These are phyloP conservation scores for Inonotus hispidus DNA, from an alignment of 1,284 basidiomycete genomes.

Conservation along the genomic window DNA sequence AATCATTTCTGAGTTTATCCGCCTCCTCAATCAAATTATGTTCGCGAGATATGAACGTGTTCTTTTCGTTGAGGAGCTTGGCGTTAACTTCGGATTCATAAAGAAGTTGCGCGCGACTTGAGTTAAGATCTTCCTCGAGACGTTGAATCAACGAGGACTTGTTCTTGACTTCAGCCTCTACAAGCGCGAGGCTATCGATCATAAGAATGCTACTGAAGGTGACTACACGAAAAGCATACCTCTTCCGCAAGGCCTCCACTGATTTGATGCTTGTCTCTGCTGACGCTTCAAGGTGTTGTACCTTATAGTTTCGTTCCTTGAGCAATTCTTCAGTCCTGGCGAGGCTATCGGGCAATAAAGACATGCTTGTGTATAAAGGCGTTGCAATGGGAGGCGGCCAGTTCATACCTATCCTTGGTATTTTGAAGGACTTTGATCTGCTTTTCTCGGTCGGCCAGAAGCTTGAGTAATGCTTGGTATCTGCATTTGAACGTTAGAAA, in stretches of 20 bases:
- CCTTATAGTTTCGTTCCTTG: neutral
- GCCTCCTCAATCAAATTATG: constrained; percentile 20
- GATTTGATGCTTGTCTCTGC: neutral
- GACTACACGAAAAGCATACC: neutral
- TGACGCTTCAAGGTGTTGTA: neutral
- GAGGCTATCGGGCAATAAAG: neutral
- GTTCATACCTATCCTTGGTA: constrained; percentile 2
- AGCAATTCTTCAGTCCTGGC: neutral
- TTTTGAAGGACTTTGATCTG: neutral
- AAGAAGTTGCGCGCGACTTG: neutral
- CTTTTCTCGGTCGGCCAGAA: constrained; percentile 10
- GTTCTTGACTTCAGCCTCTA: constrained; percentile 5
- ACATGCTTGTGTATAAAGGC: neutral
- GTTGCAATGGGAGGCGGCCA: neutral
- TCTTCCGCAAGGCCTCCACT: neutral
- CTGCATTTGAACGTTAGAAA: neutral
- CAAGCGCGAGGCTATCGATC: neutral
- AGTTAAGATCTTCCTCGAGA: constrained; percentile 5
- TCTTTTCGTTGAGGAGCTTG: constrained; percentile 17
- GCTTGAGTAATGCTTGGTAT: neutral
- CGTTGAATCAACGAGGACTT: neutral
- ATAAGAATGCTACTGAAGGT: neutral
- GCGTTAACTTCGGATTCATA: constrained; percentile 27
- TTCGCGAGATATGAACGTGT: constrained; percentile 16
- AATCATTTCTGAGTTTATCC: constrained; percentile 23